These are phyloP conservation scores for Xylaria digitata DNA, from an alignment of 2,329 filamentous ascomycete species.

Conservation along the genomic window DNA sequence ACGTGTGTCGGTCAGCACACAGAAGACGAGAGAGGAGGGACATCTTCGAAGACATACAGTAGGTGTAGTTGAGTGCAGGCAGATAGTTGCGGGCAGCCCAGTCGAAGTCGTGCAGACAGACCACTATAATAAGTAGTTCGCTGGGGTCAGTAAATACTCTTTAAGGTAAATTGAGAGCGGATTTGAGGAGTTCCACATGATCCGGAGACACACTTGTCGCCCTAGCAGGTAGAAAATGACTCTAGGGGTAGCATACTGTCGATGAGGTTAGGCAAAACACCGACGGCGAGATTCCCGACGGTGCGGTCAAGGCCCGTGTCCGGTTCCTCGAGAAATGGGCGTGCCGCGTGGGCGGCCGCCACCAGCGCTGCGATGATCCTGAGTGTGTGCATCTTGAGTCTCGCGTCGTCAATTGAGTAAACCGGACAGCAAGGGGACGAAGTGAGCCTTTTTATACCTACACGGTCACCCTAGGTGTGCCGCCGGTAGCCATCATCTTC, in stretches of 20 bases:
- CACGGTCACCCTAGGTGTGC: neutral
- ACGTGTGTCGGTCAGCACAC: neutral
- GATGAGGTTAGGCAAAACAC: slow-evolving; percentile 55
- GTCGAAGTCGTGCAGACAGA: slow-evolving; percentile 65
- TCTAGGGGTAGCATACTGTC: slow-evolving; percentile 38
- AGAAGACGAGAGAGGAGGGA: neutral
- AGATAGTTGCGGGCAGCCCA: slow-evolving; percentile 62
- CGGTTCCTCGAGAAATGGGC: slow-evolving; percentile 35
- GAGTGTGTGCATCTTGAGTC: slow-evolving; percentile 12
- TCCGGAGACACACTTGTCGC: too few species aligned
- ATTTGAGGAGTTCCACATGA: too few species aligned
- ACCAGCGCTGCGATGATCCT: slow-evolving; percentile 16
- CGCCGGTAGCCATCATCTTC: slow-evolving; percentile 11
- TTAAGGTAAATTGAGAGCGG: too few species aligned
- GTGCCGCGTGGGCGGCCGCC: slow-evolving; percentile 25
- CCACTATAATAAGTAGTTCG: slow-evolving; percentile 41
- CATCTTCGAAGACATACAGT: slow-evolving; percentile 49
- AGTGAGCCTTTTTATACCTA: slow-evolving; percentile 10
- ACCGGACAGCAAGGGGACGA: neutral
- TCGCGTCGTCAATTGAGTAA: neutral
- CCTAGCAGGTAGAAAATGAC: too few species aligned
- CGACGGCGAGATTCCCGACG: slow-evolving; percentile 47
- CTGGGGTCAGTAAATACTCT: too few species aligned
- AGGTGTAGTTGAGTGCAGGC: slow-evolving; percentile 60
- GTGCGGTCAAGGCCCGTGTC: slow-evolving; percentile 31